Percentiles rank a stretch among this genome's conserved stretches.
These are phyloP conservation scores for Sclerotinia sclerotiorum DNA, from an alignment of 2,329 filamentous ascomycete genomes.

Conservation along the genomic window DNA sequence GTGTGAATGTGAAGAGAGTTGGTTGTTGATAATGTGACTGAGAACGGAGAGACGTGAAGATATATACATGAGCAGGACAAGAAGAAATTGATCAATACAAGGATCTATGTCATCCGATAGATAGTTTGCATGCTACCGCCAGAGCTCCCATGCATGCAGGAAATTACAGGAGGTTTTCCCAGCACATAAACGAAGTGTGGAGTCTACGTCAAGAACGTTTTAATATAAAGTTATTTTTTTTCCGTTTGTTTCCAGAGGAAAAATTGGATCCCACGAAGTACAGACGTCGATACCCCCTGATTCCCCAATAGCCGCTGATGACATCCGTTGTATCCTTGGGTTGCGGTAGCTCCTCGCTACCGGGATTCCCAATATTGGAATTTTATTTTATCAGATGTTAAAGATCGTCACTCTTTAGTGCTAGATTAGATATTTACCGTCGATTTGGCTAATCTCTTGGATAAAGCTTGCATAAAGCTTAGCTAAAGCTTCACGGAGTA, in stretches of 20 bases:
- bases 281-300: not conserved
- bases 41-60: not conserved
- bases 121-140: not conserved
- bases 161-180: constrained; percentile 7
- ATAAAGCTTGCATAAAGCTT: not conserved
- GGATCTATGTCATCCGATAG: not conserved
- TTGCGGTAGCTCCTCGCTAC: too few species aligned
- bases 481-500: not conserved
- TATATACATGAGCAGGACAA: not conserved
- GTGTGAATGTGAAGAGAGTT: constrained; percentile 11
- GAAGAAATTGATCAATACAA: not conserved
- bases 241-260: not conserved
- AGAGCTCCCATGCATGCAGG: not conserved
- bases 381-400: not conserved
- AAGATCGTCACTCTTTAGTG: not conserved
- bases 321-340: not conserved
- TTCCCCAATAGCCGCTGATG: not conserved
- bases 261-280: not conserved
- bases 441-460: not conserved
- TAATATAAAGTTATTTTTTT: not conserved
- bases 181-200: not conserved
- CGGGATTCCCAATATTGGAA: not conserved
- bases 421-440: too few species aligned
- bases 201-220: not conserved
- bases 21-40: not conserved